phyloP scores from a whole-genome alignment of 345 rosid genomes.

The Angophora floribunda region DNA sequence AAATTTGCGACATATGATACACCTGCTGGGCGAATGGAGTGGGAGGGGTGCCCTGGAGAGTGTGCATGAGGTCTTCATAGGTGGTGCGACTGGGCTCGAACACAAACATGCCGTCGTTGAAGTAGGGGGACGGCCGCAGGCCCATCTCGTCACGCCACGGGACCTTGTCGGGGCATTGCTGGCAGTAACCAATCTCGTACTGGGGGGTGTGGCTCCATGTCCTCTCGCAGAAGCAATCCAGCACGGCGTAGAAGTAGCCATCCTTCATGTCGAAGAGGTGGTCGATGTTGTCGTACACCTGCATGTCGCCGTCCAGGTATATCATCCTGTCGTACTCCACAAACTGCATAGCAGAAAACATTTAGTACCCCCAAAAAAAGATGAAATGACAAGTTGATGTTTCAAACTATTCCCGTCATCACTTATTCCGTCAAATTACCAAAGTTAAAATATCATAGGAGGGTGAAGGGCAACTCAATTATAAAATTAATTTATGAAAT shows the following conservation, averaged over 20 bases:
- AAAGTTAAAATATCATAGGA: background rate
- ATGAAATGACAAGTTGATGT: background rate
- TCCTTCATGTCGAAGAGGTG: constrained; percentile 57
- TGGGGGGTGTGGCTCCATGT: constrained; percentile 73
- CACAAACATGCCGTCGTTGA: constrained; percentile 88
- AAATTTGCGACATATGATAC: too few relatives aligned
- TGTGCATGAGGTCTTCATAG: constrained; percentile 28
- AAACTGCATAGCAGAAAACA: constrained; percentile 29
- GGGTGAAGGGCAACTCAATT: background rate
- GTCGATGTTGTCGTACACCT: constrained; percentile 64
- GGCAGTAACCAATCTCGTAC: constrained; percentile 81
- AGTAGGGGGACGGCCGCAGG: constrained; percentile 54
- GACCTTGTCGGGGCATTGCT: constrained; percentile 60
- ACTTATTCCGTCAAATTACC: too few relatives aligned
- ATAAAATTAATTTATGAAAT: too few relatives aligned
- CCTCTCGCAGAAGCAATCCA: constrained; percentile 87
- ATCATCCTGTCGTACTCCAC: constrained; percentile 77
- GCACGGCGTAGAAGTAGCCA: constrained; percentile 56
- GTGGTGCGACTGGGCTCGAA: constrained; percentile 49
- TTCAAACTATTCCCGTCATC: too few relatives aligned
- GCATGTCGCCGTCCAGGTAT: constrained; percentile 77
- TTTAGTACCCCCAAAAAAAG: background rate
- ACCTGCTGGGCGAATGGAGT: constrained; percentile 76
- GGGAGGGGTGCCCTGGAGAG: constrained; percentile 37
- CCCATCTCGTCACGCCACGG: constrained; percentile 56